phyloP scores from a whole-genome alignment of 129 eudicot species.

The Cynara cardunculus region DNA sequence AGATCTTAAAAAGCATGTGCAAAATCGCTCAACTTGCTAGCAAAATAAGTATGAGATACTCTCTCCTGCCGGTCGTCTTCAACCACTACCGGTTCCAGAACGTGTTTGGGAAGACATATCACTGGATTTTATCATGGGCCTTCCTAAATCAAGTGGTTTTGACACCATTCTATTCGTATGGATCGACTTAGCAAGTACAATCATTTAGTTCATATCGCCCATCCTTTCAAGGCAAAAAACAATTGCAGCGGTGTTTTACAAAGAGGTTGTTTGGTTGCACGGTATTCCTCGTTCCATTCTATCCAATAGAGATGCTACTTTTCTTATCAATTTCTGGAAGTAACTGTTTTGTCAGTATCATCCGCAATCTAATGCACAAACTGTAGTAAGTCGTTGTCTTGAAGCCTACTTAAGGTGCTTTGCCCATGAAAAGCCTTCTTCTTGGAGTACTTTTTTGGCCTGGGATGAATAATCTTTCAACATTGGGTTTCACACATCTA shows the following conservation, averaged over 20 bases:
- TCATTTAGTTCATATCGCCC: neutral
- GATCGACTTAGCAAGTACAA: neutral
- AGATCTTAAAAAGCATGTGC: neutral
- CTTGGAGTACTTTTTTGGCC: no score
- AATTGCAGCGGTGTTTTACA: no score
- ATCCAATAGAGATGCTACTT: no score
- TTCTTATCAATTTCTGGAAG: no score
- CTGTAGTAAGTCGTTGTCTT: no score
- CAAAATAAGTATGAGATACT: constrained; percentile 1
- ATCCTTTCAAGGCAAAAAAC: neutral
- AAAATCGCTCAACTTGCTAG: neutral
- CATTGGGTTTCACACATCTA: neutral
- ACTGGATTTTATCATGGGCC: neutral
- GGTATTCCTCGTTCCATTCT: no score
- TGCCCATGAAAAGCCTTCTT: no score
- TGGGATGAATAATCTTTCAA: no score
- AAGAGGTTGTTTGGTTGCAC: no score
- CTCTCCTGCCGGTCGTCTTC: neutral
- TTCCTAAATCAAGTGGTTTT: neutral
- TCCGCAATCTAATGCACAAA: neutral
- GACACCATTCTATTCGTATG: neutral
- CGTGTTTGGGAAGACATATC: neutral
- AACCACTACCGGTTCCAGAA: neutral
- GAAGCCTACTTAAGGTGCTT: no score
- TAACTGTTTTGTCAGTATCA: no score